A percentile compares a stretch with the other conserved stretches of the same genome.
These are phyloP conservation scores for Tuber microsphaerosporum DNA, from an alignment of 495 filamentous ascomycete species.

Conservation along the genomic window DNA sequence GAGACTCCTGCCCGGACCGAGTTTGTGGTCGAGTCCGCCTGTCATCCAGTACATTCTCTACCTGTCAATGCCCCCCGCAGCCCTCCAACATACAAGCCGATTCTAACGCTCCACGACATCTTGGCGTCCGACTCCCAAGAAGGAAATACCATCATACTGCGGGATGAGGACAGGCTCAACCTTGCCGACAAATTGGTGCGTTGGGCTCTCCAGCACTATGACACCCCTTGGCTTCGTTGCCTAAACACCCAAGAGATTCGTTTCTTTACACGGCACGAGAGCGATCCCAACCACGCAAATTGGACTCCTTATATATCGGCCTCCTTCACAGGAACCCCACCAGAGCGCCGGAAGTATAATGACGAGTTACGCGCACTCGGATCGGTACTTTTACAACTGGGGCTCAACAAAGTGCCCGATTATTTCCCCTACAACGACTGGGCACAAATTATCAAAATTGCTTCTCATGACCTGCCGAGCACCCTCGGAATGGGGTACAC, in stretches of 20 bases:
- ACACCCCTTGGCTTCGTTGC: neutral
- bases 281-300: neutral
- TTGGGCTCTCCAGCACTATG: neutral
- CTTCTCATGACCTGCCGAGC: neutral
- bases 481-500: neutral
- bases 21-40: neutral
- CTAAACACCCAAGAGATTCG: neutral
- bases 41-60: neutral
- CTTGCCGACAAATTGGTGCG: neutral
- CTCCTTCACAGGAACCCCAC: neutral
- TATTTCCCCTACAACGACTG: neutral
- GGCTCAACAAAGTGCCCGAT: neutral
- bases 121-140: neutral
- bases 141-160: neutral
- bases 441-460: neutral
- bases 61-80: neutral
- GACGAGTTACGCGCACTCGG: neutral
- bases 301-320: neutral
- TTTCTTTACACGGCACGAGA: neutral
- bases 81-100: neutral
- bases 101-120: neutral
- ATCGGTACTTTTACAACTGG: neutral
- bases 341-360: accelerated
- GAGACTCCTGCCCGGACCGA: neutral
- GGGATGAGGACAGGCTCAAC: neutral